Evolutionary conservation across 2,329 filamentous ascomycete species (phyloP).

Genomic region (Cercospora sesami): DNA sequence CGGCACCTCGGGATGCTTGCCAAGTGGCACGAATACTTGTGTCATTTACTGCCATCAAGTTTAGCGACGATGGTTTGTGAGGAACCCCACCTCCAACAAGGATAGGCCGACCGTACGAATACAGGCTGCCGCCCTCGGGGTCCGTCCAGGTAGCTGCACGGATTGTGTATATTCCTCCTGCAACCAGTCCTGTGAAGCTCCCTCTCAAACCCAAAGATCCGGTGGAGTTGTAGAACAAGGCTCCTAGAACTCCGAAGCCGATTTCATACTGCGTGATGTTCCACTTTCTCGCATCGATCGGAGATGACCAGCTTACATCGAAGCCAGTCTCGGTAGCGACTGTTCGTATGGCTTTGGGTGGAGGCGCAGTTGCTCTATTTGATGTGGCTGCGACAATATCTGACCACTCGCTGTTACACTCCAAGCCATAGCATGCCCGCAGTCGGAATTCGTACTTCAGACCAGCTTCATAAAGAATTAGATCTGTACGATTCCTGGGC

Average conservation of each 20-base stretch:
- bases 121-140: not conserved
- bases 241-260: not conserved
- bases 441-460: constrained; percentile 5
- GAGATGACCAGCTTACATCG: not conserved
- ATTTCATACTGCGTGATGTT: constrained; percentile 8
- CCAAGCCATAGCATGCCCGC: constrained; percentile 8
- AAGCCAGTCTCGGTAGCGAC: not conserved
- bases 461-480: not conserved
- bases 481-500: not conserved
- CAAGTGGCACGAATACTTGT: not conserved
- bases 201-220: not conserved
- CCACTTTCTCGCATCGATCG: not conserved
- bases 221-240: not conserved
- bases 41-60: not conserved
- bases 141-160: constrained; percentile 1
- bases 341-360: not conserved
- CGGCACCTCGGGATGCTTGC: not conserved
- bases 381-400: not conserved
- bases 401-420: constrained; percentile 7
- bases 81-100: not conserved
- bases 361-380: not conserved
- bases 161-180: not conserved
- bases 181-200: not conserved
- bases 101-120: not conserved
- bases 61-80: not conserved